Evolutionary conservation across 345 rosid genomes (phyloP).

Genomic region (Arabidopsis arenosa): DNA sequence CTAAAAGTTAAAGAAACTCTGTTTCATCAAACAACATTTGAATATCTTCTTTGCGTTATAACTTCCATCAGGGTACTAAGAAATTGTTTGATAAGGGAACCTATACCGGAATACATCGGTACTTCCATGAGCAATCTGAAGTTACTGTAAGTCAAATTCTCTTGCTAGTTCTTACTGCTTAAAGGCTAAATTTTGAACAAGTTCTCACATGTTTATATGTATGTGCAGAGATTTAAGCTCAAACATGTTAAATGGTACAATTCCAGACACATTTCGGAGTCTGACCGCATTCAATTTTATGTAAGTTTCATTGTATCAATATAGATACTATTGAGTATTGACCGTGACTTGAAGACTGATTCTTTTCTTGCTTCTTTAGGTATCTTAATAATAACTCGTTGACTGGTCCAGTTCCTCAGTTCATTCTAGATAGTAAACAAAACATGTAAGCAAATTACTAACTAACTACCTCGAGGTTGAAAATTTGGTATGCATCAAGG

Average conservation of each 20-base stretch:
- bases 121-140: constrained; percentile 36
- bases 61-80: constrained; percentile 59
- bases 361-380: constrained; percentile 46
- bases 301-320: constrained; percentile 51
- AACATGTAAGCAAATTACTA: constrained; percentile 48
- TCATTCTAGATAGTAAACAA: constrained; percentile 43
- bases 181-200: constrained; percentile 12
- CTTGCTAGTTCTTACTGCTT: background rate
- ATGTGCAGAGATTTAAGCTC: constrained; percentile 75
- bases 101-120: constrained; percentile 59
- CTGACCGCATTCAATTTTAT: constrained; percentile 32
- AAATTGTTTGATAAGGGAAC: constrained; percentile 59
- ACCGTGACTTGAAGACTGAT: background rate
- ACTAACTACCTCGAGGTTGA: background rate
- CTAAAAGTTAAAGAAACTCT: background rate
- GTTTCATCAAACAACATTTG: constrained; percentile 10
- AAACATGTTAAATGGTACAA: constrained; percentile 66
- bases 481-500: background rate
- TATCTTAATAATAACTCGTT: constrained; percentile 76
- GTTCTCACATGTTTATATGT: constrained; percentile 3
- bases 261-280: constrained; percentile 50
- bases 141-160: constrained; percentile 58
- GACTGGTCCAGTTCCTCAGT: constrained; percentile 64
- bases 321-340: background rate
- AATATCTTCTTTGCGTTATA: background rate